Percentiles rank a stretch among this genome's conserved stretches.
phyloP scores from a whole-genome alignment of 805 yeast species.

The Wickerhamomyces subpelliculosus region DNA sequence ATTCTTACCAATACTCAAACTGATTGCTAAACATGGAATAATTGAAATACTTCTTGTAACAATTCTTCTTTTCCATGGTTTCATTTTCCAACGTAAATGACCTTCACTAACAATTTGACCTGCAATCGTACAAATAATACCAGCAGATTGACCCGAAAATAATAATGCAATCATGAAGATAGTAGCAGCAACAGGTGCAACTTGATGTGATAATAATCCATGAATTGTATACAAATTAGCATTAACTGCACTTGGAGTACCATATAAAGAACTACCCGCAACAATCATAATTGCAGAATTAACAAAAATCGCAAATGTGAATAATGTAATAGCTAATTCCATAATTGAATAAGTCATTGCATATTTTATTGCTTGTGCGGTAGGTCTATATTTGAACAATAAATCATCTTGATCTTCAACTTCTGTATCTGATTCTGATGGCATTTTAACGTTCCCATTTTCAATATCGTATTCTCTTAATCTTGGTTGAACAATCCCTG shows the following conservation, averaged over 20 bases:
- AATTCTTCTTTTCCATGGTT: slow-evolving; percentile 76
- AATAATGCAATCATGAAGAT: slow-evolving; percentile 84
- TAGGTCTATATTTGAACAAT: slow-evolving; percentile 76
- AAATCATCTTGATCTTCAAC: slow-evolving; percentile 25
- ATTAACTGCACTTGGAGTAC: slow-evolving; percentile 55
- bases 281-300: slow-evolving; percentile 86
- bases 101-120: slow-evolving; percentile 95
- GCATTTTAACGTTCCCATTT: slow-evolving; percentile 37
- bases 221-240: slow-evolving; percentile 84
- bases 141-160: slow-evolving; percentile 92
- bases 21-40: slow-evolving; percentile 75
- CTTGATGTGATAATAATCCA: slow-evolving; percentile 55
- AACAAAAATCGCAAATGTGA: slow-evolving; percentile 87
- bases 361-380: slow-evolving; percentile 71
- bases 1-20: slow-evolving; percentile 66
- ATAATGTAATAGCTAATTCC: slow-evolving; percentile 74
- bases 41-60: slow-evolving; percentile 81
- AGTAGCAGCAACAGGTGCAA: slow-evolving; percentile 82
- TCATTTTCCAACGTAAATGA: slow-evolving; percentile 68
- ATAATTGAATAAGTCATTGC: slow-evolving; percentile 76
- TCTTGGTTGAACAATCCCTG: slow-evolving; percentile 83
- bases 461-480: slow-evolving; percentile 64
- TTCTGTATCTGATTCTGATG: too few relatives aligned
- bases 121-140: slow-evolving; percentile 88
- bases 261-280: slow-evolving; percentile 79